Base-by-base conservation (phyloP, 148 eudicot species). In the Diospyros kaki region DNA sequence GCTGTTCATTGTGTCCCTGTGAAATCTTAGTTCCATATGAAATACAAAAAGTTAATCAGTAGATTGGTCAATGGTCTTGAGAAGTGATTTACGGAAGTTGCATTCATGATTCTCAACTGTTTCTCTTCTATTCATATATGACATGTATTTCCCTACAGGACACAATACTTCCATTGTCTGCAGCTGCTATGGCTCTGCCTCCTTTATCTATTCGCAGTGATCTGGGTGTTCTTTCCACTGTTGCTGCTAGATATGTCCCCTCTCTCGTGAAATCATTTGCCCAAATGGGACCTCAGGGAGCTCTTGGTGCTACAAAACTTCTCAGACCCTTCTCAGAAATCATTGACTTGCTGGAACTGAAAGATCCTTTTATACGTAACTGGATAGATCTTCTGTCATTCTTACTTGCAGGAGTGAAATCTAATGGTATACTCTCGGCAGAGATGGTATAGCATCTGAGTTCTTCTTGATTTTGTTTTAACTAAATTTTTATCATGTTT, bases 151-250 rank as follows among this genome's bases (percentile, higher is more conserved):
- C 13, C 46, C 58, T 73, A 69, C 84, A 95, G 98, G 98, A 95
- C 83, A 91, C 94, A 51, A 90, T 95, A 85, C 81, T 92, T 61
- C 97, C 98, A 6, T 52, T 95, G 75, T 95, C 98, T 68, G 81
- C 91, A 69, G 97, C 98, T 73, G 98, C 98, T 66, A 95, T 95
- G 97, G 96, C 97, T 75, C 89, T 92, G 67, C 97, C 98, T 64
- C 98, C 98, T 71, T 73, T 95, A 75, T 92, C 98, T 14, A 90
- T 95, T 9, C 83, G 98, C 79, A 97, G 97, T 38, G 98, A 95
- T 82, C 67, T 81, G 76, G 98, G 97, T 68, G 96, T 92, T 80
- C 81, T 95, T 76, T 89, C 93, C 75, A 92, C 98, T 74, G 96
- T 96, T 79, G 96, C 86, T 65, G 81, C 88, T 77, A 84, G 98